Evolutionary conservation across 2,329 filamentous ascomycete species (phyloP).

Genomic region (Hymenoscyphus fraxineus): DNA sequence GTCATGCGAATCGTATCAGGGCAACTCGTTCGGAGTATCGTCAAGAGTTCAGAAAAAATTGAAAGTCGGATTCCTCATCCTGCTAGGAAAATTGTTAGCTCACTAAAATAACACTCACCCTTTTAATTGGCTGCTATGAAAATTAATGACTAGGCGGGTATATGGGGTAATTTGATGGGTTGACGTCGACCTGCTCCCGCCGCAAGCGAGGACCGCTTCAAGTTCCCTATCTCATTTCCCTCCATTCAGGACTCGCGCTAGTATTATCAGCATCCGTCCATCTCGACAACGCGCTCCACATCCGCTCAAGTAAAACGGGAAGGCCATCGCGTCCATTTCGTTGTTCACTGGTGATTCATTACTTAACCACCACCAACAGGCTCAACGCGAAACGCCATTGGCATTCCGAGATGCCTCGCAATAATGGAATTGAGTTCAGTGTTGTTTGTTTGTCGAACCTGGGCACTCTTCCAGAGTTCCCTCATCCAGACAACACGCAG

Average conservation of each 20-base stretch:
- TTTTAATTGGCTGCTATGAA: too few relatives aligned
- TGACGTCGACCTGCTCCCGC: neutral
- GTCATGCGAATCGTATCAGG: too few relatives aligned
- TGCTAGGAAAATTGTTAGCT: too few relatives aligned
- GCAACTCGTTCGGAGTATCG: too few relatives aligned
- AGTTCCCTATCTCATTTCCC: neutral
- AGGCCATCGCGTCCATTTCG: neutral
- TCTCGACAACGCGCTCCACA: neutral
- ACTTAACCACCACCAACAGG: neutral
- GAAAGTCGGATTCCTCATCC: too few relatives aligned
- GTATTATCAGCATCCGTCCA: neutral
- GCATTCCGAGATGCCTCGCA: slow-evolving; percentile 28
- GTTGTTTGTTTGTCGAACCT: slow-evolving; percentile 30
- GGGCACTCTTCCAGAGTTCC: slow-evolving; percentile 48
- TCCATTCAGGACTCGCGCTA: neutral
- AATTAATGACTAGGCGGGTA: too few relatives aligned
- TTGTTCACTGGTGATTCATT: neutral
- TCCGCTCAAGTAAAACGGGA: neutral
- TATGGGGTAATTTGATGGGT: neutral
- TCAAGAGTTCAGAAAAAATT: too few relatives aligned
- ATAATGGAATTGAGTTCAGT: slow-evolving; percentile 28
- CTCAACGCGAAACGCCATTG: neutral
- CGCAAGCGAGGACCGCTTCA: neutral
- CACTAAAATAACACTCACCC: too few relatives aligned
- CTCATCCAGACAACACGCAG: slow-evolving; percentile 50